These are phyloP conservation scores for Diaporthe sp. DNA, from an alignment of 2,329 filamentous ascomycete genomes.

Conservation along the genomic window DNA sequence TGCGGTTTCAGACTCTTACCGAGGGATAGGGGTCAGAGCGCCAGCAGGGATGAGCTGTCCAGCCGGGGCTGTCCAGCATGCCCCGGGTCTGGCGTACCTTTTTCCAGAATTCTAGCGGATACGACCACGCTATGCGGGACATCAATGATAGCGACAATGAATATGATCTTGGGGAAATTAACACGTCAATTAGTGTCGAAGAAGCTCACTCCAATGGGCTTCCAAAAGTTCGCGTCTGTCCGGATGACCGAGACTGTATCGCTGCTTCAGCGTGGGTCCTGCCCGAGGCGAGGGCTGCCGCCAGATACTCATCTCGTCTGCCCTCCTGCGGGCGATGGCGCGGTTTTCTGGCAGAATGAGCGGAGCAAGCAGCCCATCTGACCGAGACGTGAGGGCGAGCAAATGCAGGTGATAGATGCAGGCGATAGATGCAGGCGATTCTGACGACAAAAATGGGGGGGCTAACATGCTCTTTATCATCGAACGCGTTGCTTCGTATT, in stretches of 20 bases:
- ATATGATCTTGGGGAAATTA: conserved; percentile 17
- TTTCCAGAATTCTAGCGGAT: conserved; percentile 19
- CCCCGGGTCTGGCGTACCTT: conserved; percentile 2
- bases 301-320: background rate
- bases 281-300: background rate
- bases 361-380: conserved; percentile 5
- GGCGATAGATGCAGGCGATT: conserved; percentile 19
- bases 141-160: conserved; percentile 20
- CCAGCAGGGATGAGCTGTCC: conserved; percentile 22
- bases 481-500: conserved; percentile 13
- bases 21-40: conserved; percentile 19
- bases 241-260: background rate
- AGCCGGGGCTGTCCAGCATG: background rate
- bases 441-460: background rate
- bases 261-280: background rate
- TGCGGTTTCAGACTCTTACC: conserved; percentile 28
- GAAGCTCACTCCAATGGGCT: conserved; percentile 18
- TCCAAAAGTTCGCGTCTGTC: background rate
- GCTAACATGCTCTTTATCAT: background rate
- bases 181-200: conserved; percentile 12
- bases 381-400: conserved; percentile 8
- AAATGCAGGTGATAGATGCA: conserved; percentile 25
- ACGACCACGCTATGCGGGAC: conserved; percentile 26
- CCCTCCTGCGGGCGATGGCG: background rate
- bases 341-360: conserved; percentile 6